A percentile compares a stretch with the other conserved stretches of the same genome.
Conservation (phyloP, 768 basidiomycete species). For the Chalciporus piperatus region DNA sequence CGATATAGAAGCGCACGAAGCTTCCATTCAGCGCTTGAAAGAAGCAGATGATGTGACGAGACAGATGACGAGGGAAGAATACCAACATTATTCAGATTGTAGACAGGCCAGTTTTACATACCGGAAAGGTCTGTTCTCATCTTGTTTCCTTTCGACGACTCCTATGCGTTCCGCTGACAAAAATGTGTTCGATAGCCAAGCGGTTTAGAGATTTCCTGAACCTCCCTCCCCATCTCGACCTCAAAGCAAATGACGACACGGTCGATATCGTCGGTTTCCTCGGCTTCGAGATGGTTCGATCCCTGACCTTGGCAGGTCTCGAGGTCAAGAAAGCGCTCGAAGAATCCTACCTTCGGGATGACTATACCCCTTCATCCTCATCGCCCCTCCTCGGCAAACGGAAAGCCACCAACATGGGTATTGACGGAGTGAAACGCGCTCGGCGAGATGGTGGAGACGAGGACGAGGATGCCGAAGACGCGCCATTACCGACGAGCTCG, state of each 20-base stretch:
- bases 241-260: slow-evolving; percentile 91
- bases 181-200: slow-evolving; percentile 55
- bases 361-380: slow-evolving; percentile 42
- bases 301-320: slow-evolving; percentile 84
- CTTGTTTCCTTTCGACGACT: too few species aligned
- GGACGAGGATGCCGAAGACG: slow-evolving; percentile 57
- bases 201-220: slow-evolving; percentile 95
- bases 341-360: slow-evolving; percentile 65
- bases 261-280: slow-evolving; percentile 96
- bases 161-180: neutral
- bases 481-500: slow-evolving; percentile 63
- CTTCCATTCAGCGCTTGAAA: slow-evolving; percentile 86
- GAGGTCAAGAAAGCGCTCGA: slow-evolving; percentile 79
- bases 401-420: slow-evolving; percentile 50
- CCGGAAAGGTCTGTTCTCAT: slow-evolving; percentile 71
- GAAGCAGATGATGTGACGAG: slow-evolving; percentile 95
- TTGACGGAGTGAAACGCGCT: slow-evolving; percentile 43
- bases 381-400: slow-evolving; percentile 70
- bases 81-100: slow-evolving; percentile 95
- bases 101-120: slow-evolving; percentile 96
- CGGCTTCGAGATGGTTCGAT: slow-evolving; percentile 95
- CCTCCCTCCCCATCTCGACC: slow-evolving; percentile 79
- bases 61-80: slow-evolving; percentile 95
- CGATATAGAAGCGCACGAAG: slow-evolving; percentile 93
- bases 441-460: slow-evolving; percentile 51